A percentile compares a stretch with the other conserved stretches of the same genome.
phyloP scores from a whole-genome alignment of 306 rosid species.

The Datisca glomerata region DNA sequence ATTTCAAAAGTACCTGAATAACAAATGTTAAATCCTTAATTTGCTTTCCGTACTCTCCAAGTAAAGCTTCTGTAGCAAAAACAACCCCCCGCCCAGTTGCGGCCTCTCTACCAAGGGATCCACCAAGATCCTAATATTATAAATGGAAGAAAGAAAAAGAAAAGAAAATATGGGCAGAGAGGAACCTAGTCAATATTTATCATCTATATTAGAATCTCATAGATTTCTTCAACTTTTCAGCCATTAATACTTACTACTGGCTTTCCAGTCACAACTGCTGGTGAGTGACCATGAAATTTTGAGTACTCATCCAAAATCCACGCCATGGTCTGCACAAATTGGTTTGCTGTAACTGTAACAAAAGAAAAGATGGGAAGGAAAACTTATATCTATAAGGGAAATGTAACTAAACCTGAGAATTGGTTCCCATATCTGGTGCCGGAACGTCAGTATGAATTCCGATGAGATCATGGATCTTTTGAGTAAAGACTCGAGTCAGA shows the following conservation, averaged over 20 bases:
- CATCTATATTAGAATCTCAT: too few species aligned
- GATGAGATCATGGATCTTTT: conserved; percentile 51
- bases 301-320: conserved; percentile 67
- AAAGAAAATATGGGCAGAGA: too few species aligned
- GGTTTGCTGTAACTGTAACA: too few species aligned
- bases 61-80: conserved; percentile 46
- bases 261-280: conserved; percentile 59
- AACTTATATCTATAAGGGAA: not conserved
- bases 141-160: too few species aligned
- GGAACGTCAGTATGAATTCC: conserved; percentile 57
- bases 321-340: conserved; percentile 61
- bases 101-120: conserved; percentile 57
- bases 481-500: conserved; percentile 53
- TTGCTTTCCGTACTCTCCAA: conserved; percentile 46
- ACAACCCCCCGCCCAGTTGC: conserved; percentile 63
- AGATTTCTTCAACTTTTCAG: too few species aligned
- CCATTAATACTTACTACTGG: conserved; percentile 30
- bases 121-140: conserved; percentile 40
- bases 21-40: conserved; percentile 37
- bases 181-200: not conserved
- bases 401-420: conserved; percentile 29
- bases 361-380: not conserved
- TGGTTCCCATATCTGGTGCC: conserved; percentile 64
- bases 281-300: conserved; percentile 57
- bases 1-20: conserved; percentile 31